These are phyloP conservation scores for Lasiosphaeria miniovina DNA, from an alignment of 495 filamentous ascomycete species.

Conservation along the genomic window DNA sequence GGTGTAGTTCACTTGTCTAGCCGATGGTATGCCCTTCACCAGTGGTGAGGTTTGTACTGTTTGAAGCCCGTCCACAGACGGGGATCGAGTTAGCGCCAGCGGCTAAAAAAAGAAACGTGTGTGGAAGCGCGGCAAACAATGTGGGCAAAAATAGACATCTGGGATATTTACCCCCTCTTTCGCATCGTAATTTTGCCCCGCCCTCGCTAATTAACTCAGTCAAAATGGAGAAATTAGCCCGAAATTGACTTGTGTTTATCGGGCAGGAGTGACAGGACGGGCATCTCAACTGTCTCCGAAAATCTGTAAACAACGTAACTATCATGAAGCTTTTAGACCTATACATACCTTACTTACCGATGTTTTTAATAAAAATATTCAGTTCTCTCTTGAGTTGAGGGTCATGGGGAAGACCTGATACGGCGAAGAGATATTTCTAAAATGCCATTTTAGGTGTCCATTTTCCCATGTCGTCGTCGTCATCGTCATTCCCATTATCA, in stretches of 20 bases:
- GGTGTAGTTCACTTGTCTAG: conserved; percentile 4
- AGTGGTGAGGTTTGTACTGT: neutral
- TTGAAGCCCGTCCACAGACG: neutral
- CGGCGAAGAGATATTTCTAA: too few species aligned
- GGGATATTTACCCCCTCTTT: neutral
- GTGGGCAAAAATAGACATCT: conserved; percentile 23
- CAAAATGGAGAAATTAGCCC: conserved; percentile 14
- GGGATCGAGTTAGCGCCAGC: conserved; percentile 6
- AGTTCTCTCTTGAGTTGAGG: too few species aligned
- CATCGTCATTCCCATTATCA: too few species aligned
- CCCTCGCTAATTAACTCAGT: neutral
- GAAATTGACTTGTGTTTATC: neutral
- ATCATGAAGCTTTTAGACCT: too few species aligned
- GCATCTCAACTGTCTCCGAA: too few species aligned
- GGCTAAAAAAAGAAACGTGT: conserved; percentile 16
- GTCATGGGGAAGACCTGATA: too few species aligned
- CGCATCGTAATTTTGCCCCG: neutral
- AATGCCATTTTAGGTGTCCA: too few species aligned
- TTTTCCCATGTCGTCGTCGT: too few species aligned
- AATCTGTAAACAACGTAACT: too few species aligned
- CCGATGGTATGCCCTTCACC: neutral
- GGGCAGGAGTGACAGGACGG: neutral
- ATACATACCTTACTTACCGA: too few species aligned
- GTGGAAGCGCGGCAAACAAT: conserved; percentile 9
- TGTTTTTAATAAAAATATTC: too few species aligned